Evolutionary conservation across 164 flowering plant genomes (phyloP).

Genomic region (Taxillus chinensis): DNA sequence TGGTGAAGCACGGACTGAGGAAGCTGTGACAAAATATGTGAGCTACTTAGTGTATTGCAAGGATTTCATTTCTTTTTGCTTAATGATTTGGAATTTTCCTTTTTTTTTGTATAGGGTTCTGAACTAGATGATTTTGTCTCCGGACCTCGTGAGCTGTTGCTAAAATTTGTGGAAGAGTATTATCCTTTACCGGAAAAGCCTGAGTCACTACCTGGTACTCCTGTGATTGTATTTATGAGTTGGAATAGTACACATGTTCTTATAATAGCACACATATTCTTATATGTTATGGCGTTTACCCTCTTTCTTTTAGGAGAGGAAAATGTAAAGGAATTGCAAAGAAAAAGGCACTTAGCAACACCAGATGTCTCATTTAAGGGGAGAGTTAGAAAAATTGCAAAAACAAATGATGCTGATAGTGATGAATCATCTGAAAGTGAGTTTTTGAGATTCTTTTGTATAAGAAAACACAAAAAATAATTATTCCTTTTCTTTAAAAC

Average conservation of each 20-base stretch:
- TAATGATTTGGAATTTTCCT: constrained; percentile 1
- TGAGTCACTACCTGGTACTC: constrained; percentile 53
- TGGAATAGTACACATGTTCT: too few species aligned
- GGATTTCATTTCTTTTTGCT: background rate
- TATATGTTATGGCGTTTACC: too few species aligned
- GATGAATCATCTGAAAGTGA: constrained; percentile 62
- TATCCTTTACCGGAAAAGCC: constrained; percentile 94
- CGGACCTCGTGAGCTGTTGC: constrained; percentile 93
- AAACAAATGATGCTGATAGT: constrained; percentile 65
- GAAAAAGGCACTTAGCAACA: constrained; percentile 76
- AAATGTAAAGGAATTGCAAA: constrained; percentile 68
- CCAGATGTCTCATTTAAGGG: constrained; percentile 80
- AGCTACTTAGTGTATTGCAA: constrained; percentile 11
- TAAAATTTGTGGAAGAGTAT: constrained; percentile 91
- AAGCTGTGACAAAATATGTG: constrained; percentile 93
- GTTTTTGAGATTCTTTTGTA: constrained; percentile 3
- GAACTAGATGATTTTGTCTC: constrained; percentile 97
- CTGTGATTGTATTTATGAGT: background rate
- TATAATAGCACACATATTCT: too few species aligned
- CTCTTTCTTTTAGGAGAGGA: constrained; percentile 48
- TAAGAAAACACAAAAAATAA: too few species aligned
- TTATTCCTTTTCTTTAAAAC: too few species aligned
- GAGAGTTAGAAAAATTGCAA: constrained; percentile 82
- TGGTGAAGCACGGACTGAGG: constrained; percentile 98
- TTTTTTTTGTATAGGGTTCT: constrained; percentile 40